A percentile compares a stretch with the other conserved stretches of the same genome.
Evolutionary conservation across 345 rosid species (phyloP).

Genomic region (Bruguiera sexangula): DNA sequence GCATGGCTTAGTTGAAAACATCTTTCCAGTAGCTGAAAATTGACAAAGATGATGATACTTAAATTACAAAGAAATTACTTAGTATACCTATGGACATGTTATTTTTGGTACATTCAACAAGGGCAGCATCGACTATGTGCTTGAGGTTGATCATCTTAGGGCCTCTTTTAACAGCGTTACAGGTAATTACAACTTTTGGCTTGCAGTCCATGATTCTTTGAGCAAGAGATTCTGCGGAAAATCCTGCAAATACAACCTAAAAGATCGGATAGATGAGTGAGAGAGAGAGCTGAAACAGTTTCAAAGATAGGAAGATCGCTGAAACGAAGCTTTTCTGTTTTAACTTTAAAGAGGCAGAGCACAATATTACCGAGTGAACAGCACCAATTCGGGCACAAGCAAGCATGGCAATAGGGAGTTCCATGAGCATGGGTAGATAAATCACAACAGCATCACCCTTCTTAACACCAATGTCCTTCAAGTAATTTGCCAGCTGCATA

Average conservation of each 20-base stretch:
- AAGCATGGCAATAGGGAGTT: conserved; percentile 96
- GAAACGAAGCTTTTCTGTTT: too few relatives aligned
- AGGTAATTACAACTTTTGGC: conserved; percentile 75
- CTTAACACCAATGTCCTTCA: conserved; percentile 79
- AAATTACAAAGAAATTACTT: background rate
- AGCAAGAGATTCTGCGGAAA: conserved; percentile 91
- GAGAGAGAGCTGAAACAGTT: too few relatives aligned
- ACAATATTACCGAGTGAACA: conserved; percentile 77
- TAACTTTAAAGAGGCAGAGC: too few relatives aligned
- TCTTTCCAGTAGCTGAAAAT: background rate
- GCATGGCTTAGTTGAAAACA: background rate
- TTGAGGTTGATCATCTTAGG: conserved; percentile 76
- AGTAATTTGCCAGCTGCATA: conserved; percentile 87
- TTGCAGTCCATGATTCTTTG: conserved; percentile 93
- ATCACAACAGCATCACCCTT: conserved; percentile 93
- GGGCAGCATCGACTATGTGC: conserved; percentile 88
- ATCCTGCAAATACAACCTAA: conserved; percentile 97
- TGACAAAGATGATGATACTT: background rate
- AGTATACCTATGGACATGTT: conserved; percentile 74
- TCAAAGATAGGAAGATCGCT: too few relatives aligned
- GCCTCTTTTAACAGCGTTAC: conserved; percentile 97
- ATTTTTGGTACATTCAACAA: conserved; percentile 53
- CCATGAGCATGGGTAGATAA: conserved; percentile 94
- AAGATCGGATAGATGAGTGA: background rate
- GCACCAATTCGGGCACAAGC: conserved; percentile 98